Base-by-base conservation (phyloP, 345 rosid genomes). In the Ricinus communis region DNA sequence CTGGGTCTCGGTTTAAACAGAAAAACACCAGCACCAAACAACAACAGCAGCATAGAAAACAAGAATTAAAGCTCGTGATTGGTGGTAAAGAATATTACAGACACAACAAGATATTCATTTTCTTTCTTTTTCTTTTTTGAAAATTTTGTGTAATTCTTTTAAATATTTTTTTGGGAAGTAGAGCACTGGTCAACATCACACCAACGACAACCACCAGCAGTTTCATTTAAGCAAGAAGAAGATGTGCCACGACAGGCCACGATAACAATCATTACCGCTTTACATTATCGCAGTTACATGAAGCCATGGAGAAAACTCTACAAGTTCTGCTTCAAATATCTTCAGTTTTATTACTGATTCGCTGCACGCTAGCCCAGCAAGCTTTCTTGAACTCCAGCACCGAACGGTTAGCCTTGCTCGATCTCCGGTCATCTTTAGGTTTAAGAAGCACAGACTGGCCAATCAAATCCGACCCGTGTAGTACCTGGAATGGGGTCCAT, bases 1-100 rank as follows among this genome's bases (percentile, higher is more conserved):
- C 33, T 22, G 69, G 70, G 68, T 73, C 73, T 50, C 6, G 72
- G 46, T 36, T 49, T 58, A 53, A 60, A 27, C 22, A 61, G 65
- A 19, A 38, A n/a, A 60, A 25, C 53, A 45, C 38, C 54, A 46
- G 66, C 28, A 5, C 25, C 30, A 15, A 57, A n/a, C 47, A 40
- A 21, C 46, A 72, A 75, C 70, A 72, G 14, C 64, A 59, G 30
- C 75, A 68, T 72, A 66, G 76, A 66, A 31, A n/a, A 27, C 51
- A 61, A n/a, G 83, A 81, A 77, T 70, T 68, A 47, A 65, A 77
- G 76, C 77, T 82, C 80, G 77, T 82, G 80, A 84, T 77, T 77
- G 79, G 78, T 77, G 84, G 84, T 80, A 64, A 71, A 79, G 71
- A 77, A 76, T 75, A 70, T 70, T 47, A 14, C 72, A 70, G 54